These are phyloP conservation scores for Sanghuangporus baumii DNA, from an alignment of 1,284 basidiomycete genomes.

Conservation along the genomic window DNA sequence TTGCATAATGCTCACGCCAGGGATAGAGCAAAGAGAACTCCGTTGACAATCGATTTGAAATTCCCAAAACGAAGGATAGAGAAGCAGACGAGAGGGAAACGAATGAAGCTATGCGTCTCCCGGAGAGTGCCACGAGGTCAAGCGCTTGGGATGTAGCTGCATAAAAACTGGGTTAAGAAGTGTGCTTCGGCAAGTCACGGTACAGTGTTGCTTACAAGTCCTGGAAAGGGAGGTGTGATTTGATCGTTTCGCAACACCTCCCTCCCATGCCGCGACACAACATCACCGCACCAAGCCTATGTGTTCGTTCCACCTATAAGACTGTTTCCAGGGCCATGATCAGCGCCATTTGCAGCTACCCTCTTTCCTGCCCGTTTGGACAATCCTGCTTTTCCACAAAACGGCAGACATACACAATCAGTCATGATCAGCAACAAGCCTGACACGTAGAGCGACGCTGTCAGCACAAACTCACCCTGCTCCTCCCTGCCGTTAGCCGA, in stretches of 20 bases:
- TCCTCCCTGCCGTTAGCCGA: constrained; percentile 3
- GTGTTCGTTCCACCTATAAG: neutral
- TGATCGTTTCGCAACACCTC: neutral
- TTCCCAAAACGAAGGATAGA: neutral
- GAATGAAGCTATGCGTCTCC: neutral
- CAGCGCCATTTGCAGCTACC: neutral
- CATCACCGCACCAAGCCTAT: constrained; percentile 9
- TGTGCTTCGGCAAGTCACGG: constrained; percentile 4
- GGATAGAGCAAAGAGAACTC: neutral
- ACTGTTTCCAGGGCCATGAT: neutral
- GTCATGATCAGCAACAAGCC: neutral
- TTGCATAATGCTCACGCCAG: neutral
- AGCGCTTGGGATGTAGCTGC: neutral
- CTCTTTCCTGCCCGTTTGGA: constrained; percentile 9
- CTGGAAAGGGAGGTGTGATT: constrained; percentile 12
- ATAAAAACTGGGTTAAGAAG: neutral
- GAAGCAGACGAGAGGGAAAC: neutral
- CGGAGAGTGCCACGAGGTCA: neutral
- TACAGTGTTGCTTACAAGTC: neutral
- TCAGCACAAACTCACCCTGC: neutral
- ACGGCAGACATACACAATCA: neutral
- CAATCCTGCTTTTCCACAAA: neutral
- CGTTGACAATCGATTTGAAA: neutral
- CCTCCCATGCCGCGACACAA: constrained; percentile 1
- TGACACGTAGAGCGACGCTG: neutral